Evolutionary conservation across 176 grass and related monocot species (phyloP), one percentile per base, ranked within the genome.

Genomic region (Areca catechu): DNA sequence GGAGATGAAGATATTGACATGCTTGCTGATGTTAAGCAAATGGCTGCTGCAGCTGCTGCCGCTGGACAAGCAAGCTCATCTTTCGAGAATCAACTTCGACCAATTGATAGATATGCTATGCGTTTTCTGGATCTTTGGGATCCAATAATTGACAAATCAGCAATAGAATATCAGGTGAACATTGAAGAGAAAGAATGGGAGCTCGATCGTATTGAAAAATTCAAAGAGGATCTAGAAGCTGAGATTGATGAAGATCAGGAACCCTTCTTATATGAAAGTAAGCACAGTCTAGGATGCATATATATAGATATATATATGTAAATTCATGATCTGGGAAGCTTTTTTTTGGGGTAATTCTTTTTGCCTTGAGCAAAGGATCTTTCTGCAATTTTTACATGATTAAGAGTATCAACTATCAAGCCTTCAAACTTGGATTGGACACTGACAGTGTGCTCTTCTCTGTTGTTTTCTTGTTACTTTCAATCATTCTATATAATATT

Each of bases 211-310:
- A 89, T 98, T 70, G 93, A 98, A 65, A 92, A 88, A 72, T 82
- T 92, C 70, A 98, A 98, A 67, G 88, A 98, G 10, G 87, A 98
- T 77, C 67, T 98, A 72, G 93, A 98, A 75, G 93, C 93, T 20
- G 93, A 98, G 72, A 98, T 92, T 78, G 93, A 98, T 76, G 87
- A 92, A 72, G 93, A 98, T 57, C 93, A 98, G 61, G 93, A 98
- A 70, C 93, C 93, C 18, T 80, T 98, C 48, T 74, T 78, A 70
- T 98, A 89, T 74, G 84, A 98, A 70, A 73, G 93, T 98, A 89
- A 80, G 88, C 80, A 50, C 15, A 56, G 72, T 64, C 47, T 53
- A 20, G 16, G 17, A 7, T 30, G 5, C 22, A 67, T 54, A 50
- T 59, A 24, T 37, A 37, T 37, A 10, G 16, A 67, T 54, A 50